Evolutionary conservation across 495 filamentous ascomycete species (phyloP), one percentile per base, ranked within the genome.

Genomic region (Sporormia fimetaria): DNA sequence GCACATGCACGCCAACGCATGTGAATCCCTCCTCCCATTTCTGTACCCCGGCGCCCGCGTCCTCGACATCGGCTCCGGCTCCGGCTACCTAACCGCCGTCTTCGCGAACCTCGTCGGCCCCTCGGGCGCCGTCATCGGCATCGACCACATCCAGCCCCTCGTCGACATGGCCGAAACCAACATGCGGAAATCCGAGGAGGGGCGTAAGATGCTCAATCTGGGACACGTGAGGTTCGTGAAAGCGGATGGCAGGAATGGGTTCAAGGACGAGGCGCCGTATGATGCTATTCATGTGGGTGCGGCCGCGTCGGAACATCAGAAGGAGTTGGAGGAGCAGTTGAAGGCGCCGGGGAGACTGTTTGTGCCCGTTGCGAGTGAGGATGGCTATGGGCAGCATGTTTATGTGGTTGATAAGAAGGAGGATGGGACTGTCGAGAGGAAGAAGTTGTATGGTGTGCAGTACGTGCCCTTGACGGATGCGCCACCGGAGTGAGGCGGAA

Each of bases 241-340:
- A 0, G 85, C 71, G 0, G 90, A 98, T 64, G 90, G 90, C 4
- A 64, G 90, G 10, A 66, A 75, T 49, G 90, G 90, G 5, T 92
- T 54, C 51, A 29, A 40, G 32, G 54, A 60, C 37, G 56, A 60
- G 11, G 77, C 70, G 21, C 75, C 74, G 23, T 81, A 78, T 51
- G 87, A 98, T 70, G 90, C 84, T 6, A 95, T 99, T 41, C 90
- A 96, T 59, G 90, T 99, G 7, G 90, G 90, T 0, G 90, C 90
- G 2, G 85, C 85, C 16, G 88, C 92, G 10, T 69, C 63, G 49
- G 68, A 71, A 51, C 63, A 92, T 33, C 88, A 94, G 56, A 54
- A 71, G 25, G 68, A 70, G 47, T 59, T 99, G 51, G 59, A 93
- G 32, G 72, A 79, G 28, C 90, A 96, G 61, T 63, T 98, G 52